A percentile compares a stretch with the other conserved stretches of the same genome.
Conservation (phyloP, 768 basidiomycete genomes). For the Rhizopogon rudus region DNA sequence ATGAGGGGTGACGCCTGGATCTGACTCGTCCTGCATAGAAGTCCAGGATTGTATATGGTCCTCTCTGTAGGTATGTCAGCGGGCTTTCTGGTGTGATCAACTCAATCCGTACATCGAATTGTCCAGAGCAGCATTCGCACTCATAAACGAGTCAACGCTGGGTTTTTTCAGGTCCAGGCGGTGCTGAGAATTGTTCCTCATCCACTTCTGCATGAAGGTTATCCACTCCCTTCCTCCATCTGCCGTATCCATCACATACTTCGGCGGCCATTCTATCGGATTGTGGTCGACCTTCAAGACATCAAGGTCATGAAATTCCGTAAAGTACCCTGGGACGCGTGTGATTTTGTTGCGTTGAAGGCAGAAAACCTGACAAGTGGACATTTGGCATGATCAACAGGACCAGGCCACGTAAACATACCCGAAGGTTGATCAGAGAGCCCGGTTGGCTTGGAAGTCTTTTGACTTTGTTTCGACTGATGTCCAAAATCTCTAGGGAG, state of each 20-base stretch:
- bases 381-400: neutral
- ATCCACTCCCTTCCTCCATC: conserved; percentile 72
- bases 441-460: conserved; percentile 77
- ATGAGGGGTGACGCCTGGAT: conserved; percentile 42
- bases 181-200: conserved; percentile 44
- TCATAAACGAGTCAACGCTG: conserved; percentile 47
- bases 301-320: conserved; percentile 64
- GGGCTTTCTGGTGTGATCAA: neutral
- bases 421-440: conserved; percentile 69
- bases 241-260: conserved; percentile 42
- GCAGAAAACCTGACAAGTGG: conserved; percentile 66
- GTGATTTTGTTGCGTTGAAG: conserved; percentile 82
- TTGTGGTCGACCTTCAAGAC: conserved; percentile 88
- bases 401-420: conserved; percentile 26
- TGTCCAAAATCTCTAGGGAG: conserved; percentile 88
- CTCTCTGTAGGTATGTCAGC: conserved; percentile 25
- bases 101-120: conserved; percentile 20
- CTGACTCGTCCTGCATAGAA: conserved; percentile 33
- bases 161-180: conserved; percentile 28
- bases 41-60: conserved; percentile 41
- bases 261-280: conserved; percentile 91
- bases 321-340: conserved; percentile 73
- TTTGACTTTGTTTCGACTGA: conserved; percentile 89
- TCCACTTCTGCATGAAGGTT: conserved; percentile 66
- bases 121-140: conserved; percentile 35